Base-by-base conservation (phyloP, 2,329 filamentous ascomycete genomes). In the Coniochaeta pulveracea region DNA sequence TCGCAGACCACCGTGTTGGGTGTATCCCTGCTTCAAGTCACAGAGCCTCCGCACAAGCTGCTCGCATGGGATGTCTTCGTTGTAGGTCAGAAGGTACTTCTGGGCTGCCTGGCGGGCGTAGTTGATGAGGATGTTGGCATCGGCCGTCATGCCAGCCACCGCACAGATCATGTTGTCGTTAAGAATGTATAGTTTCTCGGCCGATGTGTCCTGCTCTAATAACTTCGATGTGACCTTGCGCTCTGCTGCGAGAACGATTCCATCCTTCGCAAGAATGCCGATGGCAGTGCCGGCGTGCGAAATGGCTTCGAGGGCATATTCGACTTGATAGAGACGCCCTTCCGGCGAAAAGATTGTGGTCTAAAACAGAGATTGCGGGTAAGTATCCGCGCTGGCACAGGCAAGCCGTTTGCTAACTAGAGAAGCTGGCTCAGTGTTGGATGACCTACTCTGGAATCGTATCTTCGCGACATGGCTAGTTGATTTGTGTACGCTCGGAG, bases 81-180 rank as follows among this genome's bases (percentile, higher is more conserved):
- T 94, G 73, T 98, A 98, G 51, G 89, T 98, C 46, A 94, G 77
- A 57, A 98, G 89, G 65, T 98, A 96, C 55, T 82, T 78, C 66
- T 98, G 91, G 49, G 91, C 91, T 51, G 85, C 83, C 74, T 94
- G 85, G 49, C 91, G 86, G 57, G 91, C 93, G 63, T 93, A 95
- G 72, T 98, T 98, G 77, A 98, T 98, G 58, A 98, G 85, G 61
- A 98, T 98, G 69, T 98, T 98, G 60, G 91, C 91, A 57, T 98
- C 91, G 53, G 91, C 91, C 28, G 88, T 98, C 89, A 98, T 96
- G 55, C 91, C 91, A 50, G 91, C 91, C 39, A 98, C 91, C 40
- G 91, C 91, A 62, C 88, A 95, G 63, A 98, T 96, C 93, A 98
- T 98, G 70, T 98, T 98, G 67, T 98, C 91, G 50, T 98, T 98